phyloP scores from a whole-genome alignment of 305 asterid genomes.

The Striga hermonthica region DNA sequence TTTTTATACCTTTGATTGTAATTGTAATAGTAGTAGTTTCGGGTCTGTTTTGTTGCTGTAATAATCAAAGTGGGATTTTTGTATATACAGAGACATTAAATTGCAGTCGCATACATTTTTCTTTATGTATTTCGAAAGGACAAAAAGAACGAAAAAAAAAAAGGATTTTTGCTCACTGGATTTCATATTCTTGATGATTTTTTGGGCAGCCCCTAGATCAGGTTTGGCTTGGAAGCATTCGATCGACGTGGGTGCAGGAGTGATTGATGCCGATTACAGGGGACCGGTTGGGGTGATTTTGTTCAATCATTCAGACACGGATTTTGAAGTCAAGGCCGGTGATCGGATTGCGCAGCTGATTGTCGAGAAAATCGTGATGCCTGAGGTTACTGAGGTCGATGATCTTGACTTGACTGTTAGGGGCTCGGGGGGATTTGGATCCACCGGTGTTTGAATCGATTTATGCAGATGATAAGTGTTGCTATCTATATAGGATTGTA shows the following conservation, averaged over 20 bases:
- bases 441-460: conserved; percentile 54
- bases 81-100: too few species aligned
- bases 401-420: conserved; percentile 63
- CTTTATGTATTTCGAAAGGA: too few species aligned
- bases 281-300: conserved; percentile 65
- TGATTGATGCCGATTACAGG: conserved; percentile 71
- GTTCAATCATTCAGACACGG: conserved; percentile 62
- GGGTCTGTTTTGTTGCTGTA: too few species aligned
- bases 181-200: neutral
- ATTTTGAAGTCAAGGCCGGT: conserved; percentile 55
- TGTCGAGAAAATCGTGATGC: conserved; percentile 48
- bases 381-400: conserved; percentile 55
- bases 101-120: too few species aligned
- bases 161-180: neutral
- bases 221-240: conserved; percentile 72
- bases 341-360: conserved; percentile 67
- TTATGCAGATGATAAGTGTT: neutral
- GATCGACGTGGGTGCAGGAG: conserved; percentile 73
- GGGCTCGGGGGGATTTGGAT: conserved; percentile 71
- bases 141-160: too few species aligned
- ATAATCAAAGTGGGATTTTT: too few species aligned
- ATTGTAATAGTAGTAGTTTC: too few species aligned
- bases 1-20: too few species aligned
- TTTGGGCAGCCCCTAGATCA: conserved; percentile 51
- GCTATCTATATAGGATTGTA: neutral